Conservation (phyloP, 257 asterid species). For the Thymus mandschuricus region DNA sequence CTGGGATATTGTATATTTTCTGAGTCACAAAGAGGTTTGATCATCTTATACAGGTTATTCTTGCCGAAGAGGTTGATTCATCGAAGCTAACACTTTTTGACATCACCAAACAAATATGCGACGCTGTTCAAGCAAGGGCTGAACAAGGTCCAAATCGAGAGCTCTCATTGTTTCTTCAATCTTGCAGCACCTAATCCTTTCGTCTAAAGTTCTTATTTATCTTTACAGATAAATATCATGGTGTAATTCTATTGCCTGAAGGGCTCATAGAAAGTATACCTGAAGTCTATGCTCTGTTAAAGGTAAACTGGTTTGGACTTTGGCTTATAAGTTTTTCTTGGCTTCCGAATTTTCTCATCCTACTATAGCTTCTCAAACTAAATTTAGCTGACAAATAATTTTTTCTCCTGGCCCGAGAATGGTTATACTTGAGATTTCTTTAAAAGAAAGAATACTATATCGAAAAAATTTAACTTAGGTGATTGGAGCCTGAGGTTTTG, state of each 20-base stretch:
- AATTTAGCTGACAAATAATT: neutral
- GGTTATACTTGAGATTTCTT: neutral
- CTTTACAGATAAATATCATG: conserved; percentile 83
- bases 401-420: neutral
- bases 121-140: conserved; percentile 95
- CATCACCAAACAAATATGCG: conserved; percentile 91
- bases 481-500: neutral
- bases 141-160: conserved; percentile 59
- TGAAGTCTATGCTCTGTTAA: conserved; percentile 87
- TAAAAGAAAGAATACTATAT: neutral
- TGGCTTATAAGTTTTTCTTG: neutral
- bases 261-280: conserved; percentile 98
- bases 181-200: conserved; percentile 14
- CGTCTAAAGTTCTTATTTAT: conserved; percentile 38
- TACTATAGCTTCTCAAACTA: neutral
- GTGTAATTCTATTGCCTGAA: conserved; percentile 94
- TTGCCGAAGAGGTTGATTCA: conserved; percentile 97
- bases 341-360: conserved; percentile 2
- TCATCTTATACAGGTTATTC: conserved; percentile 66
- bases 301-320: conserved; percentile 47
- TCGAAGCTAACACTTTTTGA: conserved; percentile 98
- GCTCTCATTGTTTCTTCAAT: conserved; percentile 13
- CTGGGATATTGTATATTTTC: conserved; percentile 1
- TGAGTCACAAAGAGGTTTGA: conserved; percentile 19
- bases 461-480: neutral